Percentiles rank a stretch among this genome's conserved stretches.
Conservation (phyloP, 805 yeast species). For the Teunomyces funiuensis region DNA sequence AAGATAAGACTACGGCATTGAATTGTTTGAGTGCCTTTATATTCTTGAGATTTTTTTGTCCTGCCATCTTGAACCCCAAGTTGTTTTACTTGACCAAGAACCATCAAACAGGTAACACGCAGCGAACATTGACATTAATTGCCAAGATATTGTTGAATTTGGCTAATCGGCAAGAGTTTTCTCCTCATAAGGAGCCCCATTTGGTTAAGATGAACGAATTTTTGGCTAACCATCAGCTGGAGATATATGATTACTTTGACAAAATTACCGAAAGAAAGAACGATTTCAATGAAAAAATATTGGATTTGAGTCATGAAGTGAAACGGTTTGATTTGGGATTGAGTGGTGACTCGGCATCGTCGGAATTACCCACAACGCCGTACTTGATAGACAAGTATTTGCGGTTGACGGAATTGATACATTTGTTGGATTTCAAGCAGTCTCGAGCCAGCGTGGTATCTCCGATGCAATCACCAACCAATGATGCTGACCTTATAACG, state of each 20-base stretch:
- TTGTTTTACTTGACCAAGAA: constrained; percentile 68
- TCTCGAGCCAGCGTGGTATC: constrained; percentile 7
- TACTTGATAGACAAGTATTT: constrained; percentile 65
- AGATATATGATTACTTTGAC: constrained; percentile 68
- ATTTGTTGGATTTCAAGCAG: constrained; percentile 35
- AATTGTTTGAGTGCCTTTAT: constrained; percentile 82
- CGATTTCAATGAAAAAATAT: constrained; percentile 59
- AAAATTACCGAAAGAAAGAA: constrained; percentile 67
- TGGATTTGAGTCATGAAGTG: constrained; percentile 56
- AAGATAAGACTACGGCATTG: constrained; percentile 52
- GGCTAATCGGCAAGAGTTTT: constrained; percentile 71
- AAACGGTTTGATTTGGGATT: constrained; percentile 59
- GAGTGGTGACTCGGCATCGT: constrained; percentile 47
- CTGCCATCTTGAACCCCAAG: constrained; percentile 89
- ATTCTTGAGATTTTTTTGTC: constrained; percentile 74
- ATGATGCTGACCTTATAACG: constrained; percentile 10
- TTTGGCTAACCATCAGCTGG: constrained; percentile 53
- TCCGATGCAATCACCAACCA: constrained; percentile 1
- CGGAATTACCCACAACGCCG: constrained; percentile 67
- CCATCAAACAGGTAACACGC: constrained; percentile 70
- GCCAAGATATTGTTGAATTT: constrained; percentile 79
- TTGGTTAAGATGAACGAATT: constrained; percentile 69
- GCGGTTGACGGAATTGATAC: constrained; percentile 57
- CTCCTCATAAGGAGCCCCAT: constrained; percentile 83
- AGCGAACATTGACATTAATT: constrained; percentile 75